Conservation (phyloP, 2,329 filamentous ascomycete species). For the Verticillium albo-atrum region DNA sequence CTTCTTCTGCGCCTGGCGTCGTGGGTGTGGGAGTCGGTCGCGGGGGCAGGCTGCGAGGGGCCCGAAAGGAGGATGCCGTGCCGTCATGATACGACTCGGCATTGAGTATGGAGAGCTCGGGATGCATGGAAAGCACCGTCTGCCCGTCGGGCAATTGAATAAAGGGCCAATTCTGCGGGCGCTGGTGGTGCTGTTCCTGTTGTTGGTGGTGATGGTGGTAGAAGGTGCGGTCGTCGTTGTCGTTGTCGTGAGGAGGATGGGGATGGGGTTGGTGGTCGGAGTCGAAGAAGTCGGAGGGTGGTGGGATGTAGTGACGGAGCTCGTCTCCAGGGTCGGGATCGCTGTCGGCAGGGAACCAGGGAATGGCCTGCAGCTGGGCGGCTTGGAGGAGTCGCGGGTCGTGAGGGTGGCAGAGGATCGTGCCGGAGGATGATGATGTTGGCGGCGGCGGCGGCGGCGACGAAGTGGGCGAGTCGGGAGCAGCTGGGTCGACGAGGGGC, state of each 20-base stretch:
- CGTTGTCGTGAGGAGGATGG: slow-evolving; percentile 2
- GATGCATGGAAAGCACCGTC: slow-evolving; percentile 18
- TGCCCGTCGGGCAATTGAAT: slow-evolving; percentile 4
- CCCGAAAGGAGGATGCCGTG: slow-evolving; percentile 9
- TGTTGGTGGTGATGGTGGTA: not conserved
- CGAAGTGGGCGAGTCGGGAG: not conserved
- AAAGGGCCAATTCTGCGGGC: not conserved
- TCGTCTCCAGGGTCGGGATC: not conserved
- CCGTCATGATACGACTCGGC: slow-evolving; percentile 41
- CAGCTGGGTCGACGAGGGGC: not conserved
- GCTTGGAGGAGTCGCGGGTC: slow-evolving; percentile 9
- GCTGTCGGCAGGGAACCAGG: not conserved
- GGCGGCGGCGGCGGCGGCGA: not conserved
- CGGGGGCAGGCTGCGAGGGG: slow-evolving; percentile 12
- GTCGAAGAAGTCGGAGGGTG: not conserved
- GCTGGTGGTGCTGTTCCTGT: slow-evolving; percentile 1
- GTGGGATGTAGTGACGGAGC: not conserved
- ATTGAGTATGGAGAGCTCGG: slow-evolving; percentile 38
- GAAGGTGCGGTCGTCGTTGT: not conserved
- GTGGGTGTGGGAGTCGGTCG: slow-evolving; percentile 5
- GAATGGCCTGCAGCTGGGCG: slow-evolving; percentile 4
- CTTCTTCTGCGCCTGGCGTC: not conserved
- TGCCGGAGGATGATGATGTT: not conserved
- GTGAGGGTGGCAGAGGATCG: slow-evolving; percentile 10
- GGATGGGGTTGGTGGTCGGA: not conserved